Evolutionary conservation across 2,329 filamentous ascomycete species (phyloP).

Genomic region (Xylaria hypoxylon): DNA sequence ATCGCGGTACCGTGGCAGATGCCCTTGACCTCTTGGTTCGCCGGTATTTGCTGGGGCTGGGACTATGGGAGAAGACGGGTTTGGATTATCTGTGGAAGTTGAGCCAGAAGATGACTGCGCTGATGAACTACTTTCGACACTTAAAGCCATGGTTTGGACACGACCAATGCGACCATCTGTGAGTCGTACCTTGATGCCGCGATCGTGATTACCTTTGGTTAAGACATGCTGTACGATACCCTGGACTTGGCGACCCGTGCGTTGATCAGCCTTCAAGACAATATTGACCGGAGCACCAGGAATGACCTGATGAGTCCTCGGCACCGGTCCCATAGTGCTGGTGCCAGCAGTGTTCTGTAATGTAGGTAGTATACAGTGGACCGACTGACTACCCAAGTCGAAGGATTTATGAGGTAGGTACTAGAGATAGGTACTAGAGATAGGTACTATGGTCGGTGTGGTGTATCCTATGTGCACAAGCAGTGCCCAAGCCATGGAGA

Average conservation of each 20-base stretch:
- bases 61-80: not conserved
- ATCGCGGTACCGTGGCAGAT: constrained; percentile 48
- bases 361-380: not conserved
- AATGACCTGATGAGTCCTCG: constrained; percentile 63
- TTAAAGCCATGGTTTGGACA: constrained; percentile 70
- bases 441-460: constrained; percentile 1
- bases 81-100: constrained; percentile 32
- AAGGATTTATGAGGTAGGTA: constrained; percentile 1
- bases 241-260: constrained; percentile 76
- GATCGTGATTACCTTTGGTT: constrained; percentile 78
- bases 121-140: constrained; percentile 15
- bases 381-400: constrained; percentile 2
- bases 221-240: constrained; percentile 76
- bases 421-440: no score
- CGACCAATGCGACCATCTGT: constrained; percentile 77
- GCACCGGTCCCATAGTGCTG: constrained; percentile 52
- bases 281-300: constrained; percentile 76
- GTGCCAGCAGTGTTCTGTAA: not conserved
- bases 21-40: constrained; percentile 41
- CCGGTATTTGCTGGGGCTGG: constrained; percentile 25
- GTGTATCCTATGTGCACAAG: not conserved
- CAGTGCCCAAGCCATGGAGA: not conserved
- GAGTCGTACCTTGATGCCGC: constrained; percentile 83
- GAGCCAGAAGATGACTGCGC: constrained; percentile 25
- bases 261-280: constrained; percentile 80